These are phyloP conservation scores for Amaranthus cruentus DNA, from an alignment of 148 eudicot species.

Conservation along the genomic window DNA sequence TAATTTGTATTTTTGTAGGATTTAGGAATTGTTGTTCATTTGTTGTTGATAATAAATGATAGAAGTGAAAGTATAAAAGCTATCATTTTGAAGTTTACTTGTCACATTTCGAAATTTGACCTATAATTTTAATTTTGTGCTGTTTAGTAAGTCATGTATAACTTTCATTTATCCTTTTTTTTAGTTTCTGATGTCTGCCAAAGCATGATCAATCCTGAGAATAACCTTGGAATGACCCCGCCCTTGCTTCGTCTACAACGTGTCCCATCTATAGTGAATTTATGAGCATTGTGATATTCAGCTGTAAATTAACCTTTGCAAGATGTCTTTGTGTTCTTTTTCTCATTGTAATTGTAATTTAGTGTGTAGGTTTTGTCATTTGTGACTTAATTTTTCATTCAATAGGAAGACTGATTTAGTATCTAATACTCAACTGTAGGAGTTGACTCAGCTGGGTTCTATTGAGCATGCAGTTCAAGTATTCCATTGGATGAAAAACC, in stretches of 20 bases:
- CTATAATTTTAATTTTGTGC: neutral
- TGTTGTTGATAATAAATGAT: neutral
- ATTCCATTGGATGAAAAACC: constrained; percentile 91
- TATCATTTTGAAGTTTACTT: neutral
- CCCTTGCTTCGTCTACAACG: neutral
- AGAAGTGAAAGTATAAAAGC: neutral
- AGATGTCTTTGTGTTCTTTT: neutral
- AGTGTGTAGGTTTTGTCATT: neutral
- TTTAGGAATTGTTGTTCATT: neutral
- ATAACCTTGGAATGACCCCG: neutral
- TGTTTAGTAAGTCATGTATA: neutral
- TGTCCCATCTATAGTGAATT: neutral
- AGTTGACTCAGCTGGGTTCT: constrained; percentile 71
- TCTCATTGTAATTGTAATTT: too few relatives aligned
- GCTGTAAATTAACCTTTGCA: neutral
- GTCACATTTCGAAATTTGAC: neutral
- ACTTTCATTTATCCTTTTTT: neutral
- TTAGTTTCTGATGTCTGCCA: neutral
- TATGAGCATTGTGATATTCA: neutral
- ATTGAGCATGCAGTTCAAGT: constrained; percentile 75
- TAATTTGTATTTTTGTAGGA: neutral
- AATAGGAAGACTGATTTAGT: neutral
- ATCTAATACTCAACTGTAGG: constrained; percentile 42
- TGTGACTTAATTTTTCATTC: neutral
- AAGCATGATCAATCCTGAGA: neutral